Percentiles rank a stretch among this genome's conserved stretches.
These are phyloP conservation scores for Trametes sanguinea DNA, from an alignment of 768 basidiomycete species.

Conservation along the genomic window DNA sequence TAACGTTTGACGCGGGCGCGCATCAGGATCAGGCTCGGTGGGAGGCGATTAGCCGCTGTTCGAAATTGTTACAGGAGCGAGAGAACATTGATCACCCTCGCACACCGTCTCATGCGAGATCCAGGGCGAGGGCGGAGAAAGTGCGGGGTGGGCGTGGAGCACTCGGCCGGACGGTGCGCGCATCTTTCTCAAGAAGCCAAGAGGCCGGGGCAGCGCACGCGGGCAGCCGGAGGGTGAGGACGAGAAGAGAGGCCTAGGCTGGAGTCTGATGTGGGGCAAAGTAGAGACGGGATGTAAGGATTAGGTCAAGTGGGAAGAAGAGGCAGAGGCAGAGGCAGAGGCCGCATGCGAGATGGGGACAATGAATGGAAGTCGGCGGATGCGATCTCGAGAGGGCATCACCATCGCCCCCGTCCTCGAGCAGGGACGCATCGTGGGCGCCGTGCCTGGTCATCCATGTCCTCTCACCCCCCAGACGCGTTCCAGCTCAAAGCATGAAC, in stretches of 20 bases:
- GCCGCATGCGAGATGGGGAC: background rate
- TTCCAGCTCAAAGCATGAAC: background rate
- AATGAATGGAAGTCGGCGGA: constrained; percentile 1
- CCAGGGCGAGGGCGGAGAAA: background rate
- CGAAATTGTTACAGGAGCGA: too few species aligned
- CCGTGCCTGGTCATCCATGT: background rate
- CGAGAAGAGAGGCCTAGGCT: background rate
- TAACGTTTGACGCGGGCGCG: background rate
- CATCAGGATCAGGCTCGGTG: background rate
- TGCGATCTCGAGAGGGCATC: background rate
- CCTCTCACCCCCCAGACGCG: background rate
- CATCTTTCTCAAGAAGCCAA: background rate
- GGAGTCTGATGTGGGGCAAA: background rate
- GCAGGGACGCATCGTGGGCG: background rate
- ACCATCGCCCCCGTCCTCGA: background rate
- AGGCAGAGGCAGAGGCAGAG: background rate
- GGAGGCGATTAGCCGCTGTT: background rate
- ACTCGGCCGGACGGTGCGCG: background rate
- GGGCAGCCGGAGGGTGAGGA: background rate
- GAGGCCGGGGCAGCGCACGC: background rate
- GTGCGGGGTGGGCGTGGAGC: background rate
- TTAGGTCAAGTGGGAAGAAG: background rate
- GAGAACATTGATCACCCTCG: too few species aligned
- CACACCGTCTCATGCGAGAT: background rate
- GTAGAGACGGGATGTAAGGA: background rate